Evolutionary conservation across 2,329 filamentous ascomycete species (phyloP).

Genomic region (Neopestalotiopsis sp.): DNA sequence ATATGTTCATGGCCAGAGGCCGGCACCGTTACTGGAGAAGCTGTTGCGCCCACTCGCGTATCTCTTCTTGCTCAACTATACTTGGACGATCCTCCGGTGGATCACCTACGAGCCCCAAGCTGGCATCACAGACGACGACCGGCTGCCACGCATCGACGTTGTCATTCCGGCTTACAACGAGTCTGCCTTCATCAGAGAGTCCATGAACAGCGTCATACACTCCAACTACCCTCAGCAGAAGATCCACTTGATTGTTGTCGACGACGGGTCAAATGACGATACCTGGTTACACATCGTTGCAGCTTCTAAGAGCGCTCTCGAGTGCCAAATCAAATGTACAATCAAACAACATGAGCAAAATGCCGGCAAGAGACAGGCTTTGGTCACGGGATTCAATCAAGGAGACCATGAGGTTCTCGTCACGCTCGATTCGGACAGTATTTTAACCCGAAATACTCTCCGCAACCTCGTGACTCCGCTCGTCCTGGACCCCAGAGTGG

Average conservation of each 20-base stretch:
- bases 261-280: slow-evolving; percentile 18
- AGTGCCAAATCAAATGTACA: neutral
- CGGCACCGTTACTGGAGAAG: neutral
- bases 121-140: slow-evolving; percentile 5
- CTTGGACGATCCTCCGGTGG: slow-evolving; percentile 13
- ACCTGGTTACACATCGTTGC: slow-evolving; percentile 6
- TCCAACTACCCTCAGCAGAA: slow-evolving; percentile 15
- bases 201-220: neutral
- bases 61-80: slow-evolving; percentile 2
- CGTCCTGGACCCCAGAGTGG: slow-evolving; percentile 3
- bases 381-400: slow-evolving; percentile 11
- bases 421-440: slow-evolving; percentile 15
- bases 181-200: slow-evolving; percentile 8
- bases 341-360: slow-evolving; percentile 5
- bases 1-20: neutral
- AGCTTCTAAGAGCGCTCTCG: neutral
- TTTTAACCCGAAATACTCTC: neutral
- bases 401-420: slow-evolving; percentile 11
- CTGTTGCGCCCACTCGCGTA: neutral
- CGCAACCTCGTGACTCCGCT: slow-evolving; percentile 14
- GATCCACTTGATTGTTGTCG: slow-evolving; percentile 10
- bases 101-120: slow-evolving; percentile 6
- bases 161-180: slow-evolving; percentile 16
- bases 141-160: slow-evolving; percentile 8
- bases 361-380: slow-evolving; percentile 11